Base-by-base conservation (phyloP, 208 protist genomes). In the Crithidia sp. region DNA sequence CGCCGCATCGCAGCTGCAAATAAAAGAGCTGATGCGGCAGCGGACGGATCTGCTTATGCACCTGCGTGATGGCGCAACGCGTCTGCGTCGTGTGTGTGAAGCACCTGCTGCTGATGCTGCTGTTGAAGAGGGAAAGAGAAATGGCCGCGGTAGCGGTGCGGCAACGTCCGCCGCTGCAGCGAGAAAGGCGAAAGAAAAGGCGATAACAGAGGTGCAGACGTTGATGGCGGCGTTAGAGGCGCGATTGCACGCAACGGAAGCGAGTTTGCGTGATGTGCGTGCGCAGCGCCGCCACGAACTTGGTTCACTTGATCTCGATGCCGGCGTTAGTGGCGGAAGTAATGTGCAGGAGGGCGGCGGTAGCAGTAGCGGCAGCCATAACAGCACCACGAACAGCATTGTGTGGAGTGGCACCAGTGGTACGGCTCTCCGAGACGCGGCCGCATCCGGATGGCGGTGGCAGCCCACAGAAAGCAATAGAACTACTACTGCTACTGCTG, bases 201-300 rank as follows among this genome's bases (percentile, higher is more conserved):
- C 56, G 17, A 57, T 69, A 40, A 45, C 41, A 53, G 36, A 64
- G 14, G 17, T 79, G 67, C 63, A 68, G 50, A 54, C 37, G 10
- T 17, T 19, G 12, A 79, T 74, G 74, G 54, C 74, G 14, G 40
- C 10, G 5, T n/a, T 74, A 37, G 67, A 79, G 61, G 54, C 50
- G n/a, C 59, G 39, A 4, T 53, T 79, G 67, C 74, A 79, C 61
- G 67, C 60, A 13, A 60, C 19, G 37, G 74, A 79, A 8, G 66
- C 74, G 5, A 39, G 14, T 4, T 19, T 79, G 59, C 74, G 74
- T 10, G 59, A 74, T 3, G 16, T 69, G 66, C 67, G 67, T 5
- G 52, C 52, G 9, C 74, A 69, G 52, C 74, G 55, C n/a, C 74
- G 74, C 39, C 74, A 79, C 61, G 56, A 74, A 28, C 62, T 53